These are phyloP conservation scores for Lepidium africanum DNA, from an alignment of 345 rosid species.

Conservation along the genomic window DNA sequence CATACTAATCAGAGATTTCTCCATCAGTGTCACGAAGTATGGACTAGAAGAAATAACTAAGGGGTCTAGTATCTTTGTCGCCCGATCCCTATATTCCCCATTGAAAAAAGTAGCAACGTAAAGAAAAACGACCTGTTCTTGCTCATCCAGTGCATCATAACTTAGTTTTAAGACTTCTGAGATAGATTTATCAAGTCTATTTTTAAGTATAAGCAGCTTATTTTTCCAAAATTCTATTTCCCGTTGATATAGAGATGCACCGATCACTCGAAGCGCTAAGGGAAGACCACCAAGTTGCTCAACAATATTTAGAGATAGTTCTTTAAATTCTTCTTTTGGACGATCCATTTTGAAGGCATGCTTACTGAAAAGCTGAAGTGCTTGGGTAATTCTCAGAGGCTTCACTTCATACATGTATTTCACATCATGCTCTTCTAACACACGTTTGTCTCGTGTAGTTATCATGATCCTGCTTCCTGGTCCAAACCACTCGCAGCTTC, in stretches of 20 bases:
- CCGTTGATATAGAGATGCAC: conserved; percentile 18
- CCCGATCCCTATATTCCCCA: conserved; percentile 15
- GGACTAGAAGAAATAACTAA: conserved; percentile 5
- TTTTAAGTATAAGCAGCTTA: not conserved
- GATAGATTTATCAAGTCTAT: conserved; percentile 2
- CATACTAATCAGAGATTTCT: conserved; percentile 15
- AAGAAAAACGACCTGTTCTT: conserved; percentile 12
- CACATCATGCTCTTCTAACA: not conserved
- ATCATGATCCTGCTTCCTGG: conserved; percentile 18
- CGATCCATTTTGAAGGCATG: conserved; percentile 10
- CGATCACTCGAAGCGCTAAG: conserved; percentile 17
- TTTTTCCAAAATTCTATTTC: conserved; percentile 6
- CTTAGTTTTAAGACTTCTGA: not conserved
- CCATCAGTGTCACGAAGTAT: not conserved
- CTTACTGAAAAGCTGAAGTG: conserved; percentile 20
- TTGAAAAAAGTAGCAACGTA: conserved; percentile 14
- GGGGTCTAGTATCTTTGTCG: not conserved
- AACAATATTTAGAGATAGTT: not conserved
- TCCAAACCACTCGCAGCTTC: conserved; percentile 9
- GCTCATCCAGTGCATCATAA: conserved; percentile 13
- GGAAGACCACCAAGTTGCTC: conserved; percentile 31
- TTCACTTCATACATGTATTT: conserved; percentile 4
- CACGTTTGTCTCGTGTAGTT: conserved; percentile 14
- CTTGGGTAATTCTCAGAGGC: conserved; percentile 11
- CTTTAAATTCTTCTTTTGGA: not conserved